Evolutionary conservation across 441 rosid genomes (phyloP), one percentile per base, ranked within the genome.

Genomic region (Breynia disticha): DNA sequence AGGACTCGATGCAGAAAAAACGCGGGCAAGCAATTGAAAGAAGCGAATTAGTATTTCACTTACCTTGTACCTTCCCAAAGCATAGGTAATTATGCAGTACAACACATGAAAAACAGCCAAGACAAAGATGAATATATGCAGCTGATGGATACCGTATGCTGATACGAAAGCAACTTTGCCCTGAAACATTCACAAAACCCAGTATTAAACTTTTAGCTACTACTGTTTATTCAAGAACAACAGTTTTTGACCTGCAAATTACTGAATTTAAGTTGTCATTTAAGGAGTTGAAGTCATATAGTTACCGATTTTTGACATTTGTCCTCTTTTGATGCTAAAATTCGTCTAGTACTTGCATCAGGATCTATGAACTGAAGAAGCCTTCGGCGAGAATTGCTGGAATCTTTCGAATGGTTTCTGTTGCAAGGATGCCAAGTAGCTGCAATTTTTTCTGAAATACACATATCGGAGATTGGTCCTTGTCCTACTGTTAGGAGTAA

Each of bases 71-170:
- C 70, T 82, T 43, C 98, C 91, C 57, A 91, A 54, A 64, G 73
- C 76, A 64, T 79, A 80, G 54, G 89, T 91, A 46, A 60, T 32
- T 60, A 91, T 70, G 72, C 95, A 78, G 67, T 86, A 91, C 38
- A 88, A 53, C n/a, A 91, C 60, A 67, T 91, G 98, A 44, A 71
- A 70, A 42, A 82, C 55, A 47, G 98, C 98, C 15, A 91, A 71
- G 19, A 86, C 79, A 70, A 91, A 91, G 74, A 91, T 88, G 87
- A 91, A 88, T 48, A 88, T 72, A 59, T 91, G 98, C 11, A 91
- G 86, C 77, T 86, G 91, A 59, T 91, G 95, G 63, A 91, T 76
- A 41, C 86, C 95, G 58, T 84, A 84, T 3, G 86, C 71, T 9
- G 98, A 84, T 46, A 88, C 83, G 50, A 91, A 70, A 1, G 95